Evolutionary conservation across 306 rosid genomes (phyloP), one percentile per base, ranked within the genome.

Genomic region (Ammopiptanthus mongolicus): DNA sequence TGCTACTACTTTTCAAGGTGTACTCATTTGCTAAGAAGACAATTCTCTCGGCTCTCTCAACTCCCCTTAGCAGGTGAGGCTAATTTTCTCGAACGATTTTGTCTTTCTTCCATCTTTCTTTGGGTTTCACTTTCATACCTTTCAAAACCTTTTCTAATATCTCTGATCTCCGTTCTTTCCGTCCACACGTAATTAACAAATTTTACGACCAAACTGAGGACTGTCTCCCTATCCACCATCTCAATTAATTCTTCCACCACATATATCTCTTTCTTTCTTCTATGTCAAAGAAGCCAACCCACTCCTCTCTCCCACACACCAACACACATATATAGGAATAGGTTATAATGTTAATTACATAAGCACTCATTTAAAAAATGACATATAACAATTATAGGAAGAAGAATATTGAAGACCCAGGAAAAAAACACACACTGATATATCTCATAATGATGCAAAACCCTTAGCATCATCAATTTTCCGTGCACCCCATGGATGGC

Each of bases 1-100:
- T 41, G 9, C 55, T 14, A 39, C 66, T 82, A 78, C 86, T 81
- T 82, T 82, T 75, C 82, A 71, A 78, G 55, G 37, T 81, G 11
- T 37, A 37, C 63, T 8, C 48, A 52, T 37, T 8, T 12, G 0
- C 60, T 69, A 31, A 15, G 46, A 51, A 65, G 67, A 73, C 55
- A 65, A 60, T 2, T 59, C 66, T 78, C 23, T 42, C 39, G 31
- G 17, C 56, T 59, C 66, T 78, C 23, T 42, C 39, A 41, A 17
- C 56, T 31, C 46, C 9, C 22, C 10, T 39, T n/a, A 28, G 52
- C 52, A 25, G 50, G 37, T 44, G 74, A 68, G 71, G 12, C 42
- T 31, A 9, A 11, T 8, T 11, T 21, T 13, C 0, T 17, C 1
- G 23, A 1, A 15, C 11, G 29, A 14, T 0, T 29, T 9, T n/a